Base-by-base conservation (phyloP, 345 rosid species). In the Acer negundo region DNA sequence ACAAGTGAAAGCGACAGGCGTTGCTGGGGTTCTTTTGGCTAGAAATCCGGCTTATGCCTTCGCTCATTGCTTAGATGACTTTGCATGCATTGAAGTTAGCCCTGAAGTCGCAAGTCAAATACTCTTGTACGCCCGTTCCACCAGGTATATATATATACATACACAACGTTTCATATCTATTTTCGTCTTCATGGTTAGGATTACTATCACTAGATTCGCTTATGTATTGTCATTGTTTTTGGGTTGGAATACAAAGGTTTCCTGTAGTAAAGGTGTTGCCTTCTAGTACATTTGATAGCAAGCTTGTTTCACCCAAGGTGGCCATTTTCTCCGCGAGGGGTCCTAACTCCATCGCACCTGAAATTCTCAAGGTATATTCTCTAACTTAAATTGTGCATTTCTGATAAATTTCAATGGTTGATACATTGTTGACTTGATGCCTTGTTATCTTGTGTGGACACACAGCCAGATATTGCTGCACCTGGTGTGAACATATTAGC, bases 401-500 rank as follows among this genome's bases (percentile, higher is more conserved):
- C n/a, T n/a, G n/a, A n/a, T n/a, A n/a, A n/a, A n/a, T n/a, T n/a
- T 7, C 46, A 58, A 7, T 59, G 26, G 20, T 53, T 16, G 17
- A 17, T 51, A 23, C 67, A 22, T 47, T 62, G 13, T 62, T 28
- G 38, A 35, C 38, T 9, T 67, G 58, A 12, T 6, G 63, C 17
- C 24, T 8, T 19, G 44, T 10, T 65, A 7, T n/a, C n/a, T 40
- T 40, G 26, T 19, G 67, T 70, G 53, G 26, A 63, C 4, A 35
- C 23, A 61, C 79, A 87, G 88, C 90, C 88, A 4, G 88, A 85
- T 49, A 79, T 87, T 31, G 83, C 81, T 0, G 90, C 85, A 51
- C 90, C 88, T 0, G 88, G 90, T 11, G 90, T 83, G 40, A 81
- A 78, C 46, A 78, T 85, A 76, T 69, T 87, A 38, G 88, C 87